Base-by-base conservation (phyloP, 1,139 yeast genomes). In the Geotrichum bryndzae region DNA sequence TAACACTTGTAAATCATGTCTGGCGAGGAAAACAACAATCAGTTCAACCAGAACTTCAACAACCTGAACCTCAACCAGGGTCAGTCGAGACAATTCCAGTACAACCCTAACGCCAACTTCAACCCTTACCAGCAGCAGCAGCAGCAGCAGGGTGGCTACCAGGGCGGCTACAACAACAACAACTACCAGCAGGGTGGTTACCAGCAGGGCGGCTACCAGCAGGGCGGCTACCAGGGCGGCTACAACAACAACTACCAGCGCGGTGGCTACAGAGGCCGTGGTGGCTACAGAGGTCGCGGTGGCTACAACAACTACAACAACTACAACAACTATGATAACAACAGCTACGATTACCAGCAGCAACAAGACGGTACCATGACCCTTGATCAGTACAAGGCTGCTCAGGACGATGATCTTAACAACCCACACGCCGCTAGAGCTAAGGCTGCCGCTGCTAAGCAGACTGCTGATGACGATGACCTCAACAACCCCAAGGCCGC, bases 331-430 rank as follows among this genome's bases (percentile, higher is more conserved):
- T 41, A 59, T 53, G 11, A 33, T 50, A 50, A 54, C 54, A 27
- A 54, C 53, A 67, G 68, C 64, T 33, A 59, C 46, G 51, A 45
- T 22, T 38, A 70, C 65, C 66, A 69, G 63, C 65, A 66, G 57
- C 65, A 66, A 56, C 69, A 69, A 66, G 66, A 68, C n/a, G 70
- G 68, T 51, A 95, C 94, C 59, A 86, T 90, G 91, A 85, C 96
- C 51, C 81, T 91, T 70, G 96, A 91, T 63, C 96, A 91, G 72
- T 90, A 86, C 77, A 89, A 90, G 76, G 87, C 87, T 73, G 87
- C 86, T 74, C 84, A 86, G 64, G 79, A 73, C 46, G 67, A 72
- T 62, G 62, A 59, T 33, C 72, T 74, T 63, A 66, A 67, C 66
- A 66, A 68, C 63, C 59, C 59, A 76, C 54, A 68, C 76, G 63